Percentiles rank a stretch among this genome's conserved stretches.
Evolutionary conservation across 768 basidiomycete species (phyloP).

Genomic region (Leccinellum luteum): DNA sequence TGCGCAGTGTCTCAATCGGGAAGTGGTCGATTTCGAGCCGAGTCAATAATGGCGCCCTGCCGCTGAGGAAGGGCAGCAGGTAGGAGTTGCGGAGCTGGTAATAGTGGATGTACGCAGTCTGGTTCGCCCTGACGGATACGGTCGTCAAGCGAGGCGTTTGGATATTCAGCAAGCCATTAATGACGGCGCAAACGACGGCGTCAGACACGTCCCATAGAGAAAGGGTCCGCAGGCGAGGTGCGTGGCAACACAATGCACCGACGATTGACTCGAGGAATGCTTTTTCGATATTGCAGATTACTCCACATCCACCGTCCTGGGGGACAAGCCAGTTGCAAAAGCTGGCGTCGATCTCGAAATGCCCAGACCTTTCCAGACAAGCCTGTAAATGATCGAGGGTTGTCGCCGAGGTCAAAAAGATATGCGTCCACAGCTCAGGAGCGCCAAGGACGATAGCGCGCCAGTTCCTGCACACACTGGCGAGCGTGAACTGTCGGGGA

Average conservation of each 20-base stretch:
- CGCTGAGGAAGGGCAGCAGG: constrained; percentile 12
- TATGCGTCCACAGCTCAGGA: constrained; percentile 10
- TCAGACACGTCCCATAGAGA: constrained; percentile 17
- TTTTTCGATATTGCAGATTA: not conserved
- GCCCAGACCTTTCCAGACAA: constrained; percentile 10
- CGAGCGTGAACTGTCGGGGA: constrained; percentile 1
- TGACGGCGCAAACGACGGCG: constrained; percentile 2
- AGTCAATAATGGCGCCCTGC: constrained; percentile 6
- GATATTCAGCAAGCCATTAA: not conserved
- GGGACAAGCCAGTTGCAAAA: constrained; percentile 14
- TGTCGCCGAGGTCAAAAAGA: constrained; percentile 16
- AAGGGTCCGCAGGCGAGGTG: constrained; percentile 8
- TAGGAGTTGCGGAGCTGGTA: constrained; percentile 2
- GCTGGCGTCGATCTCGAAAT: constrained; percentile 1
- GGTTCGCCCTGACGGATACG: constrained; percentile 13
- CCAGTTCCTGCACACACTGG: constrained; percentile 18
- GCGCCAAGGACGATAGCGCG: not conserved
- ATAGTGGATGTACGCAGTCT: constrained; percentile 2
- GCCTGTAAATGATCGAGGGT: constrained; percentile 1
- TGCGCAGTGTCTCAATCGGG: constrained; percentile 8
- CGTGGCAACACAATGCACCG: not conserved
- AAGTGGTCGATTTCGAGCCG: constrained; percentile 18
- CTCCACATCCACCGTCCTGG: not conserved
- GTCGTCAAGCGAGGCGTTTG: constrained; percentile 5
- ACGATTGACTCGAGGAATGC: constrained; percentile 5